phyloP scores from a whole-genome alignment of 768 basidiomycete species.

The Lactarius psammicola region DNA sequence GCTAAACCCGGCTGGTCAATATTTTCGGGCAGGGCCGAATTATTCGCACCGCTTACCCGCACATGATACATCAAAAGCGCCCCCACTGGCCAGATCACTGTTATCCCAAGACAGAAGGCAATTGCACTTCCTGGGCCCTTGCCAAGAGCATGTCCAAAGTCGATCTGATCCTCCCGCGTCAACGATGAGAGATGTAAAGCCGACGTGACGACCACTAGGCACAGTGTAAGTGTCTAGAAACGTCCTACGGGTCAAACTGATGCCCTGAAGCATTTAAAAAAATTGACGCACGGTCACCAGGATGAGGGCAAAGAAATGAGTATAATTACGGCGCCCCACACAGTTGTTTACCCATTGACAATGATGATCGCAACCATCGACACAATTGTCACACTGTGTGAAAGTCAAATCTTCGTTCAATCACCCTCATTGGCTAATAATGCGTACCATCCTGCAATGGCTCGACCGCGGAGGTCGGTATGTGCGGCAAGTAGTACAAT shows the following conservation, averaged over 20 bases:
- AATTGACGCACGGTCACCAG: conserved; percentile 59
- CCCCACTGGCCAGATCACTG: conserved; percentile 79
- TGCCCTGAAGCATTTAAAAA: conserved; percentile 11
- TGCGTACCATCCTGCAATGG: conserved; percentile 87
- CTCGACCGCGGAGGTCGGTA: conserved; percentile 94
- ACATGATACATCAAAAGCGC: conserved; percentile 83
- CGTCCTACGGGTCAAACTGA: conserved; percentile 21
- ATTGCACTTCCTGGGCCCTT: conserved; percentile 76
- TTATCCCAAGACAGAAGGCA: conserved; percentile 67
- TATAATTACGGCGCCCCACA: conserved; percentile 92
- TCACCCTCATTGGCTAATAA: neutral
- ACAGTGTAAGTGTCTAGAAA: conserved; percentile 63
- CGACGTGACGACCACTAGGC: conserved; percentile 78
- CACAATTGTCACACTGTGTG: conserved; percentile 90
- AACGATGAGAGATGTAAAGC: conserved; percentile 78
- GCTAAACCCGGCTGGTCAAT: conserved; percentile 40
- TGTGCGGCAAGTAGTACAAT: conserved; percentile 88
- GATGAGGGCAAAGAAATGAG: conserved; percentile 87
- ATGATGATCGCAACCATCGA: conserved; percentile 93
- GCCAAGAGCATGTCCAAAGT: conserved; percentile 47
- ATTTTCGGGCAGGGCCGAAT: conserved; percentile 2
- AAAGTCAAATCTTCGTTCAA: neutral
- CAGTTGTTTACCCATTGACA: conserved; percentile 95
- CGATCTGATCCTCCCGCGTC: conserved; percentile 48
- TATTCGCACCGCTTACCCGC: conserved; percentile 53